phyloP scores from a whole-genome alignment of 352 stramenopile genomes.

The Phytophthora cajani region DNA sequence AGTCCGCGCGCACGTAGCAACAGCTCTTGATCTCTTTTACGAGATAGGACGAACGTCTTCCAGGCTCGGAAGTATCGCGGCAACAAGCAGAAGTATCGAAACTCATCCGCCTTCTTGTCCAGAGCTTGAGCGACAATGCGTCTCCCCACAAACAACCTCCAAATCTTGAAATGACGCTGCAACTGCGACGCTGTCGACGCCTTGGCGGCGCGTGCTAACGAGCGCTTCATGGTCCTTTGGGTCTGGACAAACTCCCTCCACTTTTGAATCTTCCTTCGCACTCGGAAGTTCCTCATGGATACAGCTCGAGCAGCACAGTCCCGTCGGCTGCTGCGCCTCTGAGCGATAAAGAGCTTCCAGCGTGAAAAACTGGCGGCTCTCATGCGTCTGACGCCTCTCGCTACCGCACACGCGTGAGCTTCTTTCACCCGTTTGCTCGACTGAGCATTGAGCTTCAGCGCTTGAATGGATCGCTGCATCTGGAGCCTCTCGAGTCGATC shows the following conservation, averaged over 20 bases:
- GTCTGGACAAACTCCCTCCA: conserved; percentile 33
- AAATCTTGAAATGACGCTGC: conserved; percentile 34
- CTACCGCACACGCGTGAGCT: conserved; percentile 7
- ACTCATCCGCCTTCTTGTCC: conserved; percentile 47
- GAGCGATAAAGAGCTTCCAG: conserved; percentile 23
- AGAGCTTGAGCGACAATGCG: conserved; percentile 23
- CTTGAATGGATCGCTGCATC: conserved; percentile 9
- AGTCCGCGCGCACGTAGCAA: conserved; percentile 38
- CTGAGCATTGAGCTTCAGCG: conserved; percentile 11
- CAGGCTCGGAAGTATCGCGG: conserved; percentile 40
- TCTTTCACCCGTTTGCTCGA: conserved; percentile 7
- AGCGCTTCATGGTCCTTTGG: conserved; percentile 30
- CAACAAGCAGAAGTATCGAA: conserved; percentile 49
- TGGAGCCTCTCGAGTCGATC: conserved; percentile 3
- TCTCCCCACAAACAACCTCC: conserved; percentile 33
- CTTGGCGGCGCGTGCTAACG: conserved; percentile 20
- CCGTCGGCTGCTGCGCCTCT: conserved; percentile 1
- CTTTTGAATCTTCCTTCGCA: conserved; percentile 18
- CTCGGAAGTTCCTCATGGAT: conserved; percentile 22
- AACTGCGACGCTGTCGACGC: conserved; percentile 19
- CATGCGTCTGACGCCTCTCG: conserved; percentile 3
- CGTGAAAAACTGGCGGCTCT: conserved; percentile 19
- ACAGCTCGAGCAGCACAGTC: not conserved
- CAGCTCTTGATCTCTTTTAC: conserved; percentile 23
- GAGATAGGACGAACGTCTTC: conserved; percentile 23